Base-by-base conservation (phyloP, 345 rosid genomes). In the Rhodamnia argentea region DNA sequence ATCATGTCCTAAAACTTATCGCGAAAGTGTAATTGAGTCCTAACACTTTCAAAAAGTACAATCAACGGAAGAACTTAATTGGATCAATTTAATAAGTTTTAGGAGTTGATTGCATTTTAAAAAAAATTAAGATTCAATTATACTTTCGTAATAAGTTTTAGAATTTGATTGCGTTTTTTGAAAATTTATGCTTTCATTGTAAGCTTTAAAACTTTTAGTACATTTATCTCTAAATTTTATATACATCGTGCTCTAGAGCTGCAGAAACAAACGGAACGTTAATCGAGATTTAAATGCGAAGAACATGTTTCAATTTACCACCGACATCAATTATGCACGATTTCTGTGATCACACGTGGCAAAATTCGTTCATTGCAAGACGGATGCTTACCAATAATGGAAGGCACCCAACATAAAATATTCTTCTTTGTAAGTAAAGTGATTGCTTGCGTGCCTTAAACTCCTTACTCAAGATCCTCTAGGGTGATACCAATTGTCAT, bases 301-400 rank as follows among this genome's bases (percentile, higher is more conserved):
- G 47, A 70, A 37, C 20, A 70, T 18, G 81, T 12, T 18, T 37
- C 18, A 20, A 70, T 70, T 42, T 9, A 70, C 10, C 20, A 22
- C 81, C 81, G 81, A 18, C 47, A 26, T 70, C 40, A 37, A 70
- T 70, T 0, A 37, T 18, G 14, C 81, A 70, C 24, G 26, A 37
- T 10, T 83, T 52, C 10, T 52, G 37, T 81, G 23, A 22, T 52
- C 81, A 22, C 50, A 2, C 47, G 47, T 32, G 42, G 60, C 85
- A 86, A 57, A 87, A 32, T 82, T 83, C 37, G 81, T 58, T 83
- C 18, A 84, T 70, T 70, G 82, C 56, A 18, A 18, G 58, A 85
- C 50, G 82, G 82, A 58, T 78, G 37, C 86, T 74, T 88, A 70
- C 57, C 90, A 86, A 86, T 86, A 86, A 60, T 86, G 52, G 87